Evolutionary conservation across 2,329 filamentous ascomycete species (phyloP).

Genomic region (Penicillium sp.): DNA sequence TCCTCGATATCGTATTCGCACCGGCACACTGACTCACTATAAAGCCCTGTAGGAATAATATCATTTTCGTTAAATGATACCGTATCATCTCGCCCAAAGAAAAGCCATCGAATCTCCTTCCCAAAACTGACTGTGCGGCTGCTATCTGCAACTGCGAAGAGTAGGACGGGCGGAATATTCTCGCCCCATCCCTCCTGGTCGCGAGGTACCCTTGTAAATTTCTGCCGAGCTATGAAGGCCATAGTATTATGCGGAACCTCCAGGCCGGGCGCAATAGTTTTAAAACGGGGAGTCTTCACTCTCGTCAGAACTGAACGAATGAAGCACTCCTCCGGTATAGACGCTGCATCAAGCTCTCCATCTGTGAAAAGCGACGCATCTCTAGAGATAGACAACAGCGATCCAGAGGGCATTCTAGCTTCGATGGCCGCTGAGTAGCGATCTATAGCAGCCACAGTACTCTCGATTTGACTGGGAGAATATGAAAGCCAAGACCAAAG

Average conservation of each 20-base stretch:
- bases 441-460: slow-evolving; percentile 13
- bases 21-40: background rate
- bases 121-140: background rate
- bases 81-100: background rate
- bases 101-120: background rate
- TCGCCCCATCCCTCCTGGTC: background rate
- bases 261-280: background rate
- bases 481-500: slow-evolving; percentile 17
- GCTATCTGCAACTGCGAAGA: background rate
- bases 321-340: background rate
- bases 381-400: slow-evolving; percentile 1
- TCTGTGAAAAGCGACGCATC: background rate
- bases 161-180: slow-evolving; percentile 22
- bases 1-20: background rate
- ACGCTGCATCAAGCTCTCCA: background rate
- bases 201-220: background rate
- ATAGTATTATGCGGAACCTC: background rate
- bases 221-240: background rate
- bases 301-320: background rate
- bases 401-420: background rate
- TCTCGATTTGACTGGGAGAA: slow-evolving; percentile 11
- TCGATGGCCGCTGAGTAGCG: slow-evolving; percentile 6
- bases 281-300: background rate
- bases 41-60: background rate
- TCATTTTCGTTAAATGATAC: background rate